Base-by-base conservation (phyloP, 1,284 basidiomycete species). In the Naganishia sp. region DNA sequence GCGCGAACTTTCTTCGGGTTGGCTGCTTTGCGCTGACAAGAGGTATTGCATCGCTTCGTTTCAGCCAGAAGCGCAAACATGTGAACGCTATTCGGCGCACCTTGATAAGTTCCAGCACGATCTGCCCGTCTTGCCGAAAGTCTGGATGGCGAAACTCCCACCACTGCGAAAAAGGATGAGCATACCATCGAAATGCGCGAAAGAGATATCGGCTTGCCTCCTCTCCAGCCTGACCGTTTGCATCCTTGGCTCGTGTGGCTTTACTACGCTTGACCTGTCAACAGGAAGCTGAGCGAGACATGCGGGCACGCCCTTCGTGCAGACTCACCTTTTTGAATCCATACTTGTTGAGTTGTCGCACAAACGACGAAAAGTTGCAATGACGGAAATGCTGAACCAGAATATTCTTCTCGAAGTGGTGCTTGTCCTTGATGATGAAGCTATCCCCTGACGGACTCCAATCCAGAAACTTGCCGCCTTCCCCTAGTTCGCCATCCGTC, bases 341-440 rank as follows among this genome's bases (percentile, higher is more conserved):
- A 76, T 98, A 98, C 82, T 97, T 98, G 85, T 98, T 98, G 47
- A 98, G 83, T 79, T 98, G 94, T 11, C 93, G 85, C 4, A 95
- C 92, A 75, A 95, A 95, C 64, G 86, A 88, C 32, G 94, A 93
- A 79, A 98, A 98, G 75, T 98, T 98, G 18, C 91, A 94, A 78
- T 98, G 94, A 75, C 96, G 92, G 85, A 97, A 98, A 81, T 96
- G 89, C 60, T 90, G 88, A 0, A 94, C 94, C 49, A 51, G 84
- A 73, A 97, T 91, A 56, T 88, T 87, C 76, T 93, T 95, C 51
- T 93, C 95, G 80, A 98, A 97, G 72, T 93, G 90, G 81, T 94
- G 95, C 90, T 96, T 95, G 82, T 97, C 92, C 88, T 94, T 95
- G 72, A 98, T 93, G 75, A 97, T 88, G 76, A 97, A 97, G 74